Percentiles rank a stretch among this genome's conserved stretches.
phyloP scores from a whole-genome alignment of 2,329 filamentous ascomycete species.

The Colletotrichum sp. region DNA sequence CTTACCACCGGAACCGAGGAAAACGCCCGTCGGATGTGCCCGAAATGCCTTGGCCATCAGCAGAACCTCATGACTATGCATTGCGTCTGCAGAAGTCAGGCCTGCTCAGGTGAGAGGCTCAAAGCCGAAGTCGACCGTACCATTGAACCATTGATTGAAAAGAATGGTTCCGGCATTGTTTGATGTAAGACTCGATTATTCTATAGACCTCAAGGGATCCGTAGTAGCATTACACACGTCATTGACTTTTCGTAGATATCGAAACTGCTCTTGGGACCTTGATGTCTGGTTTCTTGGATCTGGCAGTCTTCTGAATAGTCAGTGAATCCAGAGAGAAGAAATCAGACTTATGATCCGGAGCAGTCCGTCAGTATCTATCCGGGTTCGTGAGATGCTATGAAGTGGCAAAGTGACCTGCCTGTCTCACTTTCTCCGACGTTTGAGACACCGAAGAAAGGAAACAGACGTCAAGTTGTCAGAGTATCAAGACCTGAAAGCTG shows the following conservation, averaged over 20 bases:
- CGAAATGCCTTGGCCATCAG: neutral
- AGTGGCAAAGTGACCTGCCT: neutral
- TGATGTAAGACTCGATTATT: neutral
- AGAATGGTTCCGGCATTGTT: neutral
- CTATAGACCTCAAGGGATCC: neutral
- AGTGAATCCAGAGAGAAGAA: neutral
- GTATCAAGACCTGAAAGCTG: neutral
- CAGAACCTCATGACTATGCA: neutral
- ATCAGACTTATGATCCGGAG: neutral
- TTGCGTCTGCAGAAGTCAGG: neutral
- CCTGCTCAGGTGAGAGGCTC: neutral
- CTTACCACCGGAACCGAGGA: neutral
- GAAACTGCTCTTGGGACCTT: neutral
- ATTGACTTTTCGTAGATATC: neutral
- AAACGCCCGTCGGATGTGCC: neutral
- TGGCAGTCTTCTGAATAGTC: neutral
- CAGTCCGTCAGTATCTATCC: neutral
- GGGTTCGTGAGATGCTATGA: neutral
- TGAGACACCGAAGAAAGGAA: neutral
- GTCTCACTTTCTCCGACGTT: neutral
- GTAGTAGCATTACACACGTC: neutral
- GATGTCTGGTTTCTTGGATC: neutral
- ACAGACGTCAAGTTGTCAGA: neutral
- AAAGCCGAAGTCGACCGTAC: neutral
- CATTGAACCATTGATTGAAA: neutral